phyloP scores from a whole-genome alignment of 1,139 yeast species.

The Meyerozyma carpophila region DNA sequence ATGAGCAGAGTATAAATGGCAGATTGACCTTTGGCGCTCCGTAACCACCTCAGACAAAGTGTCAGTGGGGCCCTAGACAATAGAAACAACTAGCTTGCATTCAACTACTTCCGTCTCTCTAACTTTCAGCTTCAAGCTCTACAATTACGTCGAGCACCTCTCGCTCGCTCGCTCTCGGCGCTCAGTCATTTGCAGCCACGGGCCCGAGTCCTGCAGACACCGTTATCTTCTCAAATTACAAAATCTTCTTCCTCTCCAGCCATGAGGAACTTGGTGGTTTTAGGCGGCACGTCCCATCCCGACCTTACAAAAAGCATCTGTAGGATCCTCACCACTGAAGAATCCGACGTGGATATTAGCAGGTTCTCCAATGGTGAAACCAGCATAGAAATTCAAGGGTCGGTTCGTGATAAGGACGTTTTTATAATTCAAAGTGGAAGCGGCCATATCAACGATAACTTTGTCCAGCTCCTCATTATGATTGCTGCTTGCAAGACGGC shows the following conservation, averaged over 20 bases:
- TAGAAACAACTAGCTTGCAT: too few relatives aligned
- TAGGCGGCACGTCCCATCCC: slow-evolving; percentile 76
- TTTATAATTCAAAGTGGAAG: slow-evolving; percentile 79
- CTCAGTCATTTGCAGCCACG: too few relatives aligned
- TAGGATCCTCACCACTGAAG: slow-evolving; percentile 54
- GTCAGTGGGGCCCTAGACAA: too few relatives aligned
- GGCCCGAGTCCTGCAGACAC: not conserved
- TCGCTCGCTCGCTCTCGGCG: too few relatives aligned
- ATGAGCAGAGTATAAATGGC: too few relatives aligned
- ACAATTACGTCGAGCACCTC: too few relatives aligned
- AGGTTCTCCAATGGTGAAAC: slow-evolving; percentile 86
- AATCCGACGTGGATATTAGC: slow-evolving; percentile 49
- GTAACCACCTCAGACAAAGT: too few relatives aligned
- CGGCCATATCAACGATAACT: slow-evolving; percentile 87
- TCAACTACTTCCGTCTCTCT: too few relatives aligned
- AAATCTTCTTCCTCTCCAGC: not conserved
- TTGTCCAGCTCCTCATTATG: slow-evolving; percentile 81
- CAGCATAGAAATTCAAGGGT: slow-evolving; percentile 73
- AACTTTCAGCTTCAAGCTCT: too few relatives aligned
- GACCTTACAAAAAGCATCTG: slow-evolving; percentile 58
- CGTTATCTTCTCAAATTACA: not conserved
- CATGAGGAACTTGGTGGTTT: slow-evolving; percentile 73
- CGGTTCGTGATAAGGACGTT: slow-evolving; percentile 91
- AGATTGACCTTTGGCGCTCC: too few relatives aligned
- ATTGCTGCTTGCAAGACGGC: slow-evolving; percentile 95